A percentile compares a stretch with the other conserved stretches of the same genome.
Conservation (phyloP, 1,284 basidiomycete genomes). For the Leccinum subspadiceum region DNA sequence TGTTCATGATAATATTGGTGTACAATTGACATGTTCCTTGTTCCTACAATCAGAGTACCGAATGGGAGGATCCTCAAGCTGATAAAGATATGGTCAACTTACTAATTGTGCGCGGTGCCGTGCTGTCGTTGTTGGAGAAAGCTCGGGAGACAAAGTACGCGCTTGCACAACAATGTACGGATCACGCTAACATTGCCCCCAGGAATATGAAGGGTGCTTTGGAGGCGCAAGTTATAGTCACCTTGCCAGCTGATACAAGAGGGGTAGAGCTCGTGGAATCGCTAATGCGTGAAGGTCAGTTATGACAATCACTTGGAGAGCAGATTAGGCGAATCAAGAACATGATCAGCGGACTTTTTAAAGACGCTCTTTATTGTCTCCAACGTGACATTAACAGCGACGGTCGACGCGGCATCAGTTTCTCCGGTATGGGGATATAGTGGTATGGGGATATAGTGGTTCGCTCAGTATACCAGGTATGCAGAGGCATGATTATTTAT, state of each 20-base stretch:
- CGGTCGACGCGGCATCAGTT: slow-evolving; percentile 37
- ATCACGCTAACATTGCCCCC: slow-evolving; percentile 2
- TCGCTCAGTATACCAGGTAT: slow-evolving; percentile 45
- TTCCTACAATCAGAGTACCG: slow-evolving; percentile 36
- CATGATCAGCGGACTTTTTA: slow-evolving; percentile 52
- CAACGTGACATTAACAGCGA: slow-evolving; percentile 49
- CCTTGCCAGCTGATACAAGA: slow-evolving; percentile 38
- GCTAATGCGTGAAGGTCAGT: slow-evolving; percentile 51
- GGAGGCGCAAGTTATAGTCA: slow-evolving; percentile 65
- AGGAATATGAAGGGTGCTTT: slow-evolving; percentile 72
- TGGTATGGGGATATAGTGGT: slow-evolving; percentile 37
- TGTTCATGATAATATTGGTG: neutral
- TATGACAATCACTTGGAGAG: neutral
- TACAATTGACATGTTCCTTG: slow-evolving; percentile 7
- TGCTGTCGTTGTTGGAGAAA: slow-evolving; percentile 64
- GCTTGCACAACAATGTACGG: neutral
- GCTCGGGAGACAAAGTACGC: slow-evolving; percentile 68
- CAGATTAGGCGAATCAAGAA: slow-evolving; percentile 2
- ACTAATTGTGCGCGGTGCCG: slow-evolving; percentile 52
- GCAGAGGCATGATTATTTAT: slow-evolving; percentile 4
- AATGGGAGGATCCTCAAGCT: slow-evolving; percentile 55
- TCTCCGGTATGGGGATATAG: slow-evolving; percentile 37
- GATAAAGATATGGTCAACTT: slow-evolving; percentile 60
- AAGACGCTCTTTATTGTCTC: slow-evolving; percentile 81
- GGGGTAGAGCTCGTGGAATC: slow-evolving; percentile 32